Evolutionary conservation across 225 moss, liverwort and hornwort species (phyloP).

Genomic region (Anthoceros angustus): DNA sequence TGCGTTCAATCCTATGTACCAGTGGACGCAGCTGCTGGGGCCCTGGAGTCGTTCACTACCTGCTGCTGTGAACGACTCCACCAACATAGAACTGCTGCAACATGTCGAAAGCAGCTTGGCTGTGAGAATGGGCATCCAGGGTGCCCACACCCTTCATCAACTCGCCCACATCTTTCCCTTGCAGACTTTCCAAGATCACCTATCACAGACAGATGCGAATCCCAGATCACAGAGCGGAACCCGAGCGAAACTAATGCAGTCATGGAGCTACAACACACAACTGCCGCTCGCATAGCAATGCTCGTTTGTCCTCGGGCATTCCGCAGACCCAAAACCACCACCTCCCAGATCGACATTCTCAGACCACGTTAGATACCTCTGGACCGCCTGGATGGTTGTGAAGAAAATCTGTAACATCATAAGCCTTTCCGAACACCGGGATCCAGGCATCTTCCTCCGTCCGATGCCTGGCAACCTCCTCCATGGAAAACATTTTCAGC

Average conservation of each 20-base stretch:
- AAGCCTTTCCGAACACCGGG: constrained; percentile 8
- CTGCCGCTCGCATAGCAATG: neutral
- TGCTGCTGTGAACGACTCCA: neutral
- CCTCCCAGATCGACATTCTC: neutral
- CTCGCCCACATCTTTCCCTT: constrained; percentile 16
- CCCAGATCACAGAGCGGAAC: neutral
- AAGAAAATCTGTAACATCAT: constrained; percentile 13
- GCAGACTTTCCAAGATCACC: constrained; percentile 15
- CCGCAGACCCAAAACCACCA: neutral
- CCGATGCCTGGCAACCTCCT: neutral
- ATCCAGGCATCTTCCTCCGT: neutral
- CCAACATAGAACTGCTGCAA: constrained; percentile 15
- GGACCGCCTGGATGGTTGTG: constrained; percentile 16
- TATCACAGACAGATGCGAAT: constrained; percentile 3
- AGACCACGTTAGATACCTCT: constrained; percentile 8
- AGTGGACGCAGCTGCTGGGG: neutral
- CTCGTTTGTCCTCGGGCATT: neutral
- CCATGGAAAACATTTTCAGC: neutral
- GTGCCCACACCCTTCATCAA: constrained; percentile 23
- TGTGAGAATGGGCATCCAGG: constrained; percentile 17
- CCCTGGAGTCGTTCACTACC: constrained; percentile 9
- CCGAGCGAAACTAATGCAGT: no score
- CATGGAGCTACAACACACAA: neutral
- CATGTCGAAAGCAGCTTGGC: constrained; percentile 23
- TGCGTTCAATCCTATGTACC: neutral